Base-by-base conservation (phyloP, 176 grass and related monocot species). In the Themeda triandra region DNA sequence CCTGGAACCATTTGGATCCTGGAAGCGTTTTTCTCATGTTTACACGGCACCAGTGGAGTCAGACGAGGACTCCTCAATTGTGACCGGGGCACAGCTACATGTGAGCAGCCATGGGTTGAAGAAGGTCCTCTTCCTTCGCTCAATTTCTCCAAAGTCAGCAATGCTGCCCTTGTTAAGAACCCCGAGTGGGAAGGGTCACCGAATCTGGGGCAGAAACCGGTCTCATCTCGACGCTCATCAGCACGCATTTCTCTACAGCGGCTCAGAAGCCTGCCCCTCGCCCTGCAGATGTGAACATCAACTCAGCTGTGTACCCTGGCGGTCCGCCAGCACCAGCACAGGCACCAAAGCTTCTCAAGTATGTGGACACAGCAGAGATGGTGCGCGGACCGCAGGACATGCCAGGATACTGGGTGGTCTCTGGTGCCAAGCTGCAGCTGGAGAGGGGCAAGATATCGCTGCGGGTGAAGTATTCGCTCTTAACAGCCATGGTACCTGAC, bases 371-470 rank as follows among this genome's bases (percentile, higher is more conserved):
- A 14, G 83, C 91, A 1, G 96, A 98, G 80, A 94, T 98, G 91
- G 42, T 78, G 30, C 91, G 96, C 0, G 96, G 96, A 13, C 96
- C 96, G 9, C 96, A 98, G 75, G 93, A 98, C 31, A 84, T 78
- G 31, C 96, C 96, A 0, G 96, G 96, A 6, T 95, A 98, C 41
- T 98, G 96, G 96, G 93, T 92, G 13, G 93, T 98, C 80, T 98
- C 96, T 33, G 93, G 93, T 45, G 96, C 91, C 11, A 98, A 94
- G 81, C 87, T 98, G 29, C 87, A 95, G 71, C 78, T 98, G 1
- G 93, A 95, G 89, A 95, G 93, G 65, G 89, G 96, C 24, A 98
- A 94, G 87, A 95, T 98, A 13, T 98, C 96, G 0, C 75, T 98
- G 42, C 81, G 93, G 48, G 93, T 95, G 49, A 93, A 85, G 13